Evolutionary conservation across 352 stramenopile species (phyloP), one percentile per base, ranked within the genome.

Genomic region (Pythium sukuiense): DNA sequence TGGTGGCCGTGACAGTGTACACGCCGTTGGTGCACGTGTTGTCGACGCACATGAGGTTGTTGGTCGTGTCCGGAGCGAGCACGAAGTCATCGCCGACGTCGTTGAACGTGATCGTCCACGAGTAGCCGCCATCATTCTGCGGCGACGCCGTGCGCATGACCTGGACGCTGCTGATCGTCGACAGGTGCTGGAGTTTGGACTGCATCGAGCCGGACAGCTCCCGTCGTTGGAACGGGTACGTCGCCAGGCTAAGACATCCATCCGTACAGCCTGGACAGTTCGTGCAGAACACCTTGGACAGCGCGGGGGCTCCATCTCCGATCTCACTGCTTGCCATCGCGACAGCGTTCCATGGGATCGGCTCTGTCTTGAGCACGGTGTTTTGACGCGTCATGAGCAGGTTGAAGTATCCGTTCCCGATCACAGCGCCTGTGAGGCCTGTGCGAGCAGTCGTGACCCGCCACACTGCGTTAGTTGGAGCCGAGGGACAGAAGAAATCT

Each of bases 301-400:
- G 58, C 5, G 68, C 62, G 2, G 71, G 60, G 1, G 55, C 48
- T 8, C 30, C 43, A 32, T 85, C 86, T 12, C 86, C 85, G 0
- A 77, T 65, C 61, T 98, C 96, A 14, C 98, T 87, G 14, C 58
- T 78, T 0, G 90, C 79, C 32, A 86, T 77, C 1, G 92, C 90
- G 24, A 96, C 90, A 8, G 95, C 94, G 71, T 99, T 86, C 79
- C 94, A 98, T 24, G 93, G 88, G 64, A 99, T 98, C 14, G 89
- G 81, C 49, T 97, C 75, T 7, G 84, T 88, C 11, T 71, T 74
- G 33, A 79, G 58, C 8, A 83, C 59, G 2, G 62, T 53, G 49
- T 87, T 85, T 20, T 74, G 69, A 0, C 83, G 74, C 18, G 72
- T 89, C 18, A 93, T 67, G 39, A 79, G 39, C 13, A 93, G 26